Percentiles rank a stretch among this genome's conserved stretches.
These are phyloP conservation scores for Annona cherimola DNA, from an alignment of 164 flowering plant species.

Conservation along the genomic window DNA sequence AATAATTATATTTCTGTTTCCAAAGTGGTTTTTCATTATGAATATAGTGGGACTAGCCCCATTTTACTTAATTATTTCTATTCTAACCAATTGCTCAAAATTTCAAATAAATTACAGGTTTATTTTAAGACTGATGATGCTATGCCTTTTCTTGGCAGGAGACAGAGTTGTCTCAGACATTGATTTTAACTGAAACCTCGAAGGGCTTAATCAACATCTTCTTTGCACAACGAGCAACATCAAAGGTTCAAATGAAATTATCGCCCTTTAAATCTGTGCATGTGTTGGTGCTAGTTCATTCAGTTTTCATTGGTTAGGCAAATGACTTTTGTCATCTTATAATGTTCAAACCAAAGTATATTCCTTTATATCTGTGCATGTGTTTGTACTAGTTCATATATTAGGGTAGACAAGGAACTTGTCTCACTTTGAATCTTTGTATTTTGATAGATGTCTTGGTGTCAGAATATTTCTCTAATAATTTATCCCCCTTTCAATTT, in stretches of 20 bases:
- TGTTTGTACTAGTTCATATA: neutral
- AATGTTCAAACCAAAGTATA: too few relatives aligned
- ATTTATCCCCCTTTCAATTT: too few relatives aligned
- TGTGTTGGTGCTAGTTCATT: neutral
- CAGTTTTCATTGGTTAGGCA: too few relatives aligned
- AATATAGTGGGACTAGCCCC: neutral
- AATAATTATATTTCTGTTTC: too few relatives aligned
- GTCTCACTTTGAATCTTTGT: too few relatives aligned
- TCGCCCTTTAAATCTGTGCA: neutral
- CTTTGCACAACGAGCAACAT: constrained; percentile 68
- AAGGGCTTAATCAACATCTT: constrained; percentile 65
- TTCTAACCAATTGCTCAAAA: neutral
- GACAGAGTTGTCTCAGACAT: constrained; percentile 44
- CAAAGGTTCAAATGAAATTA: constrained; percentile 40
- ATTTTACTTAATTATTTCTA: neutral
- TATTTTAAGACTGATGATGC: neutral
- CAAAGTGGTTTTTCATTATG: neutral
- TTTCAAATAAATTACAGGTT: neutral
- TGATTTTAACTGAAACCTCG: constrained; percentile 48
- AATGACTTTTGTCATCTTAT: too few relatives aligned
- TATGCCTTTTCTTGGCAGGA: constrained; percentile 38
- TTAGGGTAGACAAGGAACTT: too few relatives aligned
- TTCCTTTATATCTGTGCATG: neutral
- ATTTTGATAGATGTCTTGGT: too few relatives aligned
- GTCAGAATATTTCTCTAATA: too few relatives aligned